Percentiles rank a stretch among this genome's conserved stretches.
Conservation (phyloP, 371 early-diverging fungal species). For the Syncephalastrum sp. region DNA sequence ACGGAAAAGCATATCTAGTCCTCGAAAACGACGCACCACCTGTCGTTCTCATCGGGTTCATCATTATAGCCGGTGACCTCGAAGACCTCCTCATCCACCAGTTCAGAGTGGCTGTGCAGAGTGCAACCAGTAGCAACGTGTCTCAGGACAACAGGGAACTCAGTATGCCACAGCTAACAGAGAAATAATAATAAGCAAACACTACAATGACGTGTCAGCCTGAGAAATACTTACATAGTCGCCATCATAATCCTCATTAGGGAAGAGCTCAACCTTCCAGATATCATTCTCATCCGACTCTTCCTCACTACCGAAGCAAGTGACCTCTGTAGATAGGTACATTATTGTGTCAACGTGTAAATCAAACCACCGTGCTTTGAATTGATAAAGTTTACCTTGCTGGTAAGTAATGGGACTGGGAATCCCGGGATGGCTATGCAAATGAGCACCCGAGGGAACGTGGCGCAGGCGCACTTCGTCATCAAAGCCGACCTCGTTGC, state of each 20-base stretch:
- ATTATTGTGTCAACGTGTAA: no score
- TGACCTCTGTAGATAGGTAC: slow-evolving; percentile 35
- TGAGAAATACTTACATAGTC: slow-evolving; percentile 19
- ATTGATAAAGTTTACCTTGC: slow-evolving; percentile 21
- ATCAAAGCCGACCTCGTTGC: slow-evolving; percentile 49
- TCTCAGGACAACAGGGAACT: slow-evolving; percentile 45
- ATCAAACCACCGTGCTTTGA: no score
- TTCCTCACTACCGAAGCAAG: slow-evolving; percentile 51
- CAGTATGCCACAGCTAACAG: slow-evolving; percentile 48
- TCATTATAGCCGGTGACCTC: slow-evolving; percentile 54
- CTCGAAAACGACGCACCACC: slow-evolving; percentile 44
- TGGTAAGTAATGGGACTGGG: slow-evolving; percentile 51
- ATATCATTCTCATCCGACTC: slow-evolving; percentile 58
- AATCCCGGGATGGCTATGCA: slow-evolving; percentile 59
- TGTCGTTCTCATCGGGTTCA: slow-evolving; percentile 58
- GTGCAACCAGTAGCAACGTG: slow-evolving; percentile 51
- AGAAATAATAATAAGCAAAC: not conserved
- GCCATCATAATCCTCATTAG: slow-evolving; percentile 38
- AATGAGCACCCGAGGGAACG: slow-evolving; percentile 41
- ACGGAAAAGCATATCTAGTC: not conserved
- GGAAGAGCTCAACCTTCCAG: slow-evolving; percentile 58
- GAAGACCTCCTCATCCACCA: slow-evolving; percentile 36
- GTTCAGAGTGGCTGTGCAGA: slow-evolving; percentile 50
- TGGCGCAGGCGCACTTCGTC: slow-evolving; percentile 57
- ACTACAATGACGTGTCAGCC: not conserved